Conservation (phyloP, 2,329 filamentous ascomycete genomes). For the Gaeumannomyces tritici region DNA sequence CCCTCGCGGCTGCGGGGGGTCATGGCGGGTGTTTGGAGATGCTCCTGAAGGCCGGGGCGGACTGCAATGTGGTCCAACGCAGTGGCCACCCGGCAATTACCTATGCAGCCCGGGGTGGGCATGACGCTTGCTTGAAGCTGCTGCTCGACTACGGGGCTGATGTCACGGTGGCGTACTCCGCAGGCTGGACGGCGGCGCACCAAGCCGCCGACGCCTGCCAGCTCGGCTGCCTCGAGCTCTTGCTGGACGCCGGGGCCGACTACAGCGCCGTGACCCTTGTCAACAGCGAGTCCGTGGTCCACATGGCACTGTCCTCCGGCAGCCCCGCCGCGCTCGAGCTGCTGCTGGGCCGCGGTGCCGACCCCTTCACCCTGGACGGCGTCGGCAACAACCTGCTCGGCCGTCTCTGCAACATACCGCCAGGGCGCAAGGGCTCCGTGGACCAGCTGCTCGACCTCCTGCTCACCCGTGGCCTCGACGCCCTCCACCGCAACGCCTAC, state of each 20-base stretch:
- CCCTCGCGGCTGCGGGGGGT: too few species aligned
- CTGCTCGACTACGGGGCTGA: background rate
- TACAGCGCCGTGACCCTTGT: background rate
- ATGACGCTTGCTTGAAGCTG: background rate
- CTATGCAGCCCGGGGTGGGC: too few species aligned
- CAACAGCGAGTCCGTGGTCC: background rate
- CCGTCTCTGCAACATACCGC: background rate
- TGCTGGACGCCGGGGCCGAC: background rate
- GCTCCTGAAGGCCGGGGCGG: background rate
- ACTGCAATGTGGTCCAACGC: too few species aligned
- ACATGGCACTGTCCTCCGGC: background rate
- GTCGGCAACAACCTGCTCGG: background rate
- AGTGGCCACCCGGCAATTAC: too few species aligned
- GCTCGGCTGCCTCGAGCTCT: background rate
- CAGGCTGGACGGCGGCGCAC: background rate
- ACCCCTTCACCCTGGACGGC: background rate
- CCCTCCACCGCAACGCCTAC: background rate
- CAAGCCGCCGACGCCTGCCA: background rate
- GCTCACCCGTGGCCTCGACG: background rate
- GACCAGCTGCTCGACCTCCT: background rate
- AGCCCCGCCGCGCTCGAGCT: background rate
- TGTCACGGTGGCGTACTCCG: fast-evolving
- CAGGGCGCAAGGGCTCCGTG: background rate
- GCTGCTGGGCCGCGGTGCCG: background rate
- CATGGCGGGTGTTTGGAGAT: background rate